Percentiles rank a stretch among this genome's conserved stretches.
These are phyloP conservation scores for Epichloe brachyelytri DNA, from an alignment of 2,329 filamentous ascomycete species.

Conservation along the genomic window DNA sequence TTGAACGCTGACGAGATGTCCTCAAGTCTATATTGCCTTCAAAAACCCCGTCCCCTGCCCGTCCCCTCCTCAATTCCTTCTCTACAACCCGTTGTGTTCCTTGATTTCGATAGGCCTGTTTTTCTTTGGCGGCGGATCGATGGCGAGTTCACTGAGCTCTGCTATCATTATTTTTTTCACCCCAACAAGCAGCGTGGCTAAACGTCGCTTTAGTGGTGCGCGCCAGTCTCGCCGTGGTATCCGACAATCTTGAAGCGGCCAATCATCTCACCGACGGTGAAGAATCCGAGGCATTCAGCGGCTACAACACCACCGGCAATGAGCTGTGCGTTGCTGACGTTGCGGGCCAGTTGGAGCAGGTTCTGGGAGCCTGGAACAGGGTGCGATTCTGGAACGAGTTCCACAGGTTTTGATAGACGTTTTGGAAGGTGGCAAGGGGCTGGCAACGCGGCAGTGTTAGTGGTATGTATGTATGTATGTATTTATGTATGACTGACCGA, in stretches of 20 bases:
- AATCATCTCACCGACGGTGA: conserved; percentile 94
- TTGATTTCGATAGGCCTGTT: not conserved
- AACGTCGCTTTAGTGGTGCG: conserved; percentile 40
- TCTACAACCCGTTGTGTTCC: not conserved
- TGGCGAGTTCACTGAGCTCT: not conserved
- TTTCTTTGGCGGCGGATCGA: not conserved
- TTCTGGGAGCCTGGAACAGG: conserved; percentile 41
- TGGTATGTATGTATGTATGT: not conserved
- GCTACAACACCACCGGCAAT: conserved; percentile 61
- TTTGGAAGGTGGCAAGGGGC: conserved; percentile 70
- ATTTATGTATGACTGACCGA: not conserved
- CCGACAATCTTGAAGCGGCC: conserved; percentile 91
- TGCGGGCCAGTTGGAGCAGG: conserved; percentile 46
- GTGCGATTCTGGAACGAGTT: conserved; percentile 56
- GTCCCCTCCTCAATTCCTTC: conserved; percentile 5
- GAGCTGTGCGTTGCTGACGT: conserved; percentile 58
- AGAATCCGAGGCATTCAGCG: conserved; percentile 89
- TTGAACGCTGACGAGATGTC: not conserved
- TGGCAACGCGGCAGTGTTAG: conserved; percentile 23
- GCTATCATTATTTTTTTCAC: too few relatives aligned
- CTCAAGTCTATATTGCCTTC: not conserved
- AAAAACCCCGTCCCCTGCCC: not conserved
- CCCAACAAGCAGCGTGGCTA: too few relatives aligned
- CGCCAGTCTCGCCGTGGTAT: conserved; percentile 61
- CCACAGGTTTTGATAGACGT: conserved; percentile 66